Conservation (phyloP, 1,284 basidiomycete species). For the Cryptococcus wingfieldii region DNA sequence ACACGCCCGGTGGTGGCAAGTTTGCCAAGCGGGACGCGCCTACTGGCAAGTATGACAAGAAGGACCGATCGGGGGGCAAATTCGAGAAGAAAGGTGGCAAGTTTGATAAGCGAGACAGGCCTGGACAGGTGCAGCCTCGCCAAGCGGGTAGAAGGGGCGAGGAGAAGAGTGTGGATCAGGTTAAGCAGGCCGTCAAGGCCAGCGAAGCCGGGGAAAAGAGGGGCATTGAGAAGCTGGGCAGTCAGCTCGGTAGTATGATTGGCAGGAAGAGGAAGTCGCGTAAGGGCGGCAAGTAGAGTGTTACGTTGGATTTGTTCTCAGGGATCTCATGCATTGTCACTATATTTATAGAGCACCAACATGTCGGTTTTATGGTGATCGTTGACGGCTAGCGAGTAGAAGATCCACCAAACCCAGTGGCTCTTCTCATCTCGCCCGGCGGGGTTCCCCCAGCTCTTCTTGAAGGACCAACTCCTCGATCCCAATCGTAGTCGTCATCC, state of each 20-base stretch:
- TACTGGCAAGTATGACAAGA: neutral
- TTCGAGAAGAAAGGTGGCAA: slow-evolving; percentile 1
- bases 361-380: neutral
- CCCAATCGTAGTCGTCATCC: no score
- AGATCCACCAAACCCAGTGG: slow-evolving; percentile 40
- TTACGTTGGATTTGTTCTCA: neutral
- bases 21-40: neutral
- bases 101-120: neutral
- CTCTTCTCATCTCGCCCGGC: slow-evolving; percentile 28
- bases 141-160: neutral
- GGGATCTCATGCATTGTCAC: neutral
- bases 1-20: neutral
- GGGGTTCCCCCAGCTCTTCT: no score
- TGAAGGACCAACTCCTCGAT: no score
- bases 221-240: slow-evolving; percentile 44
- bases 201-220: slow-evolving; percentile 25
- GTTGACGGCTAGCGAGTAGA: slow-evolving; percentile 17
- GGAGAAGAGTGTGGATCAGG: neutral
- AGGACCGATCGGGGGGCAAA: neutral
- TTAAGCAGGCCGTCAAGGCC: neutral
- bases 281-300: slow-evolving; percentile 30
- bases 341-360: neutral
- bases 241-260: slow-evolving; percentile 46
- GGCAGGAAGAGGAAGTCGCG: slow-evolving; percentile 48
- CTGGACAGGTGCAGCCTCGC: neutral